Evolutionary conservation across 768 basidiomycete genomes (phyloP).

Genomic region (Hygrophorus pudorinus): DNA sequence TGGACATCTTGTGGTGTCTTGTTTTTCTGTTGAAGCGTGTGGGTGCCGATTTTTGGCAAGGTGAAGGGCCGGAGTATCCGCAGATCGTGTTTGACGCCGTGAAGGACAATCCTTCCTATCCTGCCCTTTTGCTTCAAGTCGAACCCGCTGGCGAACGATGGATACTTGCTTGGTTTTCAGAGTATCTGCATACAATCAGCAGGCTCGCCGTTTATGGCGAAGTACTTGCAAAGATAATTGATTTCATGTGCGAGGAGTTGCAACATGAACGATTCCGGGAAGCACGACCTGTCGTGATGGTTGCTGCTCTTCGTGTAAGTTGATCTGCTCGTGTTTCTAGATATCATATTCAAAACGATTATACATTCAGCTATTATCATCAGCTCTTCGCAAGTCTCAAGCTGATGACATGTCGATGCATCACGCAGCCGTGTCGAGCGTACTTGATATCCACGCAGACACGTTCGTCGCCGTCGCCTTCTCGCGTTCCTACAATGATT

Average conservation of each 20-base stretch:
- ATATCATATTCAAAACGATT: background rate
- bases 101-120: slow-evolving; percentile 62
- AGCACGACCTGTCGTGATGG: slow-evolving; percentile 50
- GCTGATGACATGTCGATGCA: slow-evolving; percentile 14
- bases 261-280: slow-evolving; percentile 67
- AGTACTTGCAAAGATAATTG: slow-evolving; percentile 60
- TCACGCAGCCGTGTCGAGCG: slow-evolving; percentile 16
- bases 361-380: slow-evolving; percentile 20
- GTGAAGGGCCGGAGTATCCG: slow-evolving; percentile 63
- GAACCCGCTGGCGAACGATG: slow-evolving; percentile 26
- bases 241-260: slow-evolving; percentile 70
- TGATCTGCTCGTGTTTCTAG: background rate
- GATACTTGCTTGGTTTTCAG: slow-evolving; percentile 55
- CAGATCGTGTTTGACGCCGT: slow-evolving; percentile 74
- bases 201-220: slow-evolving; percentile 42
- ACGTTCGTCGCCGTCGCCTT: slow-evolving; percentile 29
- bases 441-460: slow-evolving; percentile 31
- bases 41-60: slow-evolving; percentile 52
- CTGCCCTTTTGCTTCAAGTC: slow-evolving; percentile 30
- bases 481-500: slow-evolving; percentile 20
- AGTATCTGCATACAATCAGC: slow-evolving; percentile 50
- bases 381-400: slow-evolving; percentile 17
- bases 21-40: slow-evolving; percentile 50
- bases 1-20: slow-evolving; percentile 47
- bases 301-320: slow-evolving; percentile 55